These are phyloP conservation scores for Xanthoconium purpureum DNA, from an alignment of 768 basidiomycete genomes.

Conservation along the genomic window DNA sequence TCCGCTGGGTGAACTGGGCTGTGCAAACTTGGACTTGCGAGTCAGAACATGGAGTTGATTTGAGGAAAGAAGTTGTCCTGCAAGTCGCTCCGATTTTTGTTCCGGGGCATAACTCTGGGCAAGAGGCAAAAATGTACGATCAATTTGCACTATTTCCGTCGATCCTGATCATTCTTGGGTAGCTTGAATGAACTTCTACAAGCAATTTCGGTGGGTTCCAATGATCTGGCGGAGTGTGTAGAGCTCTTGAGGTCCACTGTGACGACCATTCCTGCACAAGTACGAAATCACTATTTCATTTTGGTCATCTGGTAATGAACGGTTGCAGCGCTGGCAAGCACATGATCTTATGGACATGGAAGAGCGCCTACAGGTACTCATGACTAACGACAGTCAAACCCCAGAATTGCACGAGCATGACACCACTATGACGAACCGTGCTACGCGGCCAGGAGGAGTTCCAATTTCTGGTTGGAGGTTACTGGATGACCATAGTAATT, in stretches of 20 bases:
- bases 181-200: constrained; percentile 24
- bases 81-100: constrained; percentile 49
- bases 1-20: constrained; percentile 70
- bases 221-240: constrained; percentile 18
- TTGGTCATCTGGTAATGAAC: not conserved
- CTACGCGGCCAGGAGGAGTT: not conserved
- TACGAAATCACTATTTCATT: constrained; percentile 4
- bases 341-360: constrained; percentile 55
- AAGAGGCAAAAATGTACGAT: constrained; percentile 36
- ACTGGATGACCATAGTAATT: constrained; percentile 41
- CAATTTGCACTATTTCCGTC: not conserved
- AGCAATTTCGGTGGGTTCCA: constrained; percentile 18
- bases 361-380: constrained; percentile 43
- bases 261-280: constrained; percentile 10
- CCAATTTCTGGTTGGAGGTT: constrained; percentile 50
- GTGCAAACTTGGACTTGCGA: constrained; percentile 39
- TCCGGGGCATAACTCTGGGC: constrained; percentile 30
- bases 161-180: constrained; percentile 6
- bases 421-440: not conserved
- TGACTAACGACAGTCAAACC: constrained; percentile 18
- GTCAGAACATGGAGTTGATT: constrained; percentile 34
- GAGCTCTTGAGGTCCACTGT: constrained; percentile 15
- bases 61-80: constrained; percentile 45
- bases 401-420: not conserved
- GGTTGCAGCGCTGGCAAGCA: constrained; percentile 48